Evolutionary conservation across 441 rosid genomes (phyloP).

Genomic region (Syzygium malaccense): DNA sequence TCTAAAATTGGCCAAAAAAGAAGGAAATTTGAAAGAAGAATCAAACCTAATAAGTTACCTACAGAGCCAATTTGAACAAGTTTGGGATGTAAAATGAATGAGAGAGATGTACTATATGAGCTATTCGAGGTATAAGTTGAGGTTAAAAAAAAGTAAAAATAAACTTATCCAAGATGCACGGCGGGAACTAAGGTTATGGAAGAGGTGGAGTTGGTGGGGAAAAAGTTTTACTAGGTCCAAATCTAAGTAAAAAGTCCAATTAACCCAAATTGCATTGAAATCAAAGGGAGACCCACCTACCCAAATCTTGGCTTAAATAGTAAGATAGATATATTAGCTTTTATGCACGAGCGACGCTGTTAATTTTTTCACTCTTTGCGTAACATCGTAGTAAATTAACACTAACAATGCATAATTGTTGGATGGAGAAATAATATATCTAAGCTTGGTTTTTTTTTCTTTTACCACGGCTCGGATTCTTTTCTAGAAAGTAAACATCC

Average conservation of each 20-base stretch:
- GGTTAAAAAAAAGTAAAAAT: not conserved
- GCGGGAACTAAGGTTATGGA: not conserved
- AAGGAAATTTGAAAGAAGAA: not conserved
- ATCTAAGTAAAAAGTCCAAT: not conserved
- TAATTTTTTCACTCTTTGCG: not conserved
- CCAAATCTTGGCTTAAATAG: not conserved
- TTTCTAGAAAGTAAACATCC: not conserved
- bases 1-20: no score
- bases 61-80: not conserved
- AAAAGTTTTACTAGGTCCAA: not conserved
- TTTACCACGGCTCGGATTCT: not conserved
- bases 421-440: not conserved
- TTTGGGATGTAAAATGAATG: not conserved
- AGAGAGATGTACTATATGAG: not conserved
- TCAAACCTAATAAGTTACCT: not conserved
- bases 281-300: no score
- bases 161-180: not conserved
- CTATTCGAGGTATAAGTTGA: not conserved
- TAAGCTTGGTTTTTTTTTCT: not conserved
- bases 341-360: not conserved
- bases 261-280: not conserved
- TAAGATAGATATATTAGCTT: not conserved
- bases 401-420: not conserved
- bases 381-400: not conserved
- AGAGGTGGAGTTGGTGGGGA: not conserved